Conservation (phyloP, 108 stramenopile genomes). For the Pseudonitzschia delicatissima region DNA sequence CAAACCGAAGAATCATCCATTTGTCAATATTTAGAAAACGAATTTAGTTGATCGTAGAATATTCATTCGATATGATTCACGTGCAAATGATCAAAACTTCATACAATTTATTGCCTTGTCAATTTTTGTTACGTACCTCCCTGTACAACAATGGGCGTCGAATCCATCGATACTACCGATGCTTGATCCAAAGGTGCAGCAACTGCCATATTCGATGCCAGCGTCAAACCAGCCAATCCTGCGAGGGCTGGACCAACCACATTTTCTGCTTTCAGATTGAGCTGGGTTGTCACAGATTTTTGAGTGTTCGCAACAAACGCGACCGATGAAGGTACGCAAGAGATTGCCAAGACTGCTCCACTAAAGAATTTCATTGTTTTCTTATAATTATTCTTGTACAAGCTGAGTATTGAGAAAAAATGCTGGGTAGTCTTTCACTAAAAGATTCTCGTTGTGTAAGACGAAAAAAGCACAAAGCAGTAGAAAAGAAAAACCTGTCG, state of each 20-base stretch:
- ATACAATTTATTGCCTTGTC: not conserved
- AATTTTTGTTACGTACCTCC: conserved; percentile 3
- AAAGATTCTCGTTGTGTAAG: too few relatives aligned
- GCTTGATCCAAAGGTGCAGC: conserved; percentile 16
- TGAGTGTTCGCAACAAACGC: conserved; percentile 17
- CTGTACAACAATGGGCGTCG: not conserved
- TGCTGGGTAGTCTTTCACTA: too few relatives aligned
- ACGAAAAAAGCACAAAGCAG: too few relatives aligned
- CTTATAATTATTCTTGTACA: too few relatives aligned
- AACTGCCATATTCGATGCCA: conserved; percentile 27
- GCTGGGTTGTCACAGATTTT: not conserved
- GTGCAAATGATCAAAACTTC: not conserved
- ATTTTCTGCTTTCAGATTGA: conserved; percentile 2
- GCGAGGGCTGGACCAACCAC: conserved; percentile 18
- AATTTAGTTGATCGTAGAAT: not conserved
- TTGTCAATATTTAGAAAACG: not conserved
- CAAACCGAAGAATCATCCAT: too few relatives aligned
- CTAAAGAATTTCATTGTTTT: conserved; percentile 25
- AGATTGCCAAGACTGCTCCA: conserved; percentile 23
- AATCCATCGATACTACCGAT: not conserved
- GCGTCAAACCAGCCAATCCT: conserved; percentile 26
- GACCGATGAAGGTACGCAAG: conserved; percentile 13
- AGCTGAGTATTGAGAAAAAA: too few relatives aligned
- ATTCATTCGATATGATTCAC: not conserved
- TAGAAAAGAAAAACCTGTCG: too few relatives aligned